Base-by-base conservation (phyloP, 163 green algal species). In the Chloroidium sp. region DNA sequence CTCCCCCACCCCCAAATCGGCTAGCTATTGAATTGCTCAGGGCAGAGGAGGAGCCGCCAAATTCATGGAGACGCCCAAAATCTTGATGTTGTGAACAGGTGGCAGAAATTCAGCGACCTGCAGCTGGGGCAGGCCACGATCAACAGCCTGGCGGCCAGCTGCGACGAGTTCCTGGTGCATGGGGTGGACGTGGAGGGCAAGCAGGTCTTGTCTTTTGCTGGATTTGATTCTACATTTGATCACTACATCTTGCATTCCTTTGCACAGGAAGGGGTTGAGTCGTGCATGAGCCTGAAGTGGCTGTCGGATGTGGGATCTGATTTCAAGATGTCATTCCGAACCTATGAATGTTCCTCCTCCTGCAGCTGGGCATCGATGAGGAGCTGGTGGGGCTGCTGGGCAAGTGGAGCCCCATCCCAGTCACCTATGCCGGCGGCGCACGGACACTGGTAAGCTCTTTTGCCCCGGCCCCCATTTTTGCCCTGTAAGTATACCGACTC, bases 131-230 rank as follows among this genome's bases (percentile, higher is more conserved):
- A 62, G 62, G 69, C 58, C 12, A 90, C 85, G 83, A 84, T 91
- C 83, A 36, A 8, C n/a, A 90, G 85, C 2, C 84, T 99, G 61
- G 87, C 58, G 0, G 0, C 82, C 6, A 92, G 81, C 79, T 97
- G 93, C 82, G 92, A 94, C 79, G 96, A 99, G 90, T 98, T 99
- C 81, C 86, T 99, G 81, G 96, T 99, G 74, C 96, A 99, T 86
- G 96, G 94, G 1, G 95, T 99, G 59, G 96, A 99, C 82, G 94
- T 98, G 74, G 96, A 99, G 88, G 93, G 93, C 76, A 95, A 91
- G 87, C 88, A 36, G 36, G 36, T 36, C 36, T 36, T 36, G 36
- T 36, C 36, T 36, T 36, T 36, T 36, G 36, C 36, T 36, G 36
- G 90, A 36, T 36, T 36, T 36, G 36, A 36, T 36, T 36, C 36